Evolutionary conservation across 2,329 filamentous ascomycete species (phyloP).

Genomic region (Pleurostoma richardsiae): DNA sequence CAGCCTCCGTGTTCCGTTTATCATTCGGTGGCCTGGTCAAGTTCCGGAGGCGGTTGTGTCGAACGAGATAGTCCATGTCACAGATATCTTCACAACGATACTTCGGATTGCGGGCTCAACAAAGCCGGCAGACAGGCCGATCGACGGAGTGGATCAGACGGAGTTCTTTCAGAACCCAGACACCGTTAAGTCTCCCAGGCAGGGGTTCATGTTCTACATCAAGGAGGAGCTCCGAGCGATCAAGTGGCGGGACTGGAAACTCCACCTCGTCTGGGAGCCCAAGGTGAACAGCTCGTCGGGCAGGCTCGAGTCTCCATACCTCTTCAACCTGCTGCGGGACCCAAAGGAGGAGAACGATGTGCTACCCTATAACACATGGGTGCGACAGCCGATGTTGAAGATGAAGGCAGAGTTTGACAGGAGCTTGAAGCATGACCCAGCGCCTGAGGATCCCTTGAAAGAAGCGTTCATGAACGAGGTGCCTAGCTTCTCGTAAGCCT

Average conservation of each 20-base stretch:
- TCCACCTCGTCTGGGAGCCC: slow-evolving; percentile 27
- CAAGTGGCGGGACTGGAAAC: slow-evolving; percentile 28
- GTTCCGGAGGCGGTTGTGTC: slow-evolving; percentile 17
- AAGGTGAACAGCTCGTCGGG: slow-evolving; percentile 25
- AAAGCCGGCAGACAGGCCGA: slow-evolving; percentile 19
- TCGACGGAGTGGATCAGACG: slow-evolving; percentile 23
- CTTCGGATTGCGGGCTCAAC: slow-evolving; percentile 14
- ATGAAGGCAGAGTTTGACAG: slow-evolving; percentile 17
- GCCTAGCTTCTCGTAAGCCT: not conserved
- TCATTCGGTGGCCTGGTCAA: slow-evolving; percentile 23
- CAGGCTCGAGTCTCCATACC: slow-evolving; percentile 23
- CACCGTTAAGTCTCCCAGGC: slow-evolving; percentile 9
- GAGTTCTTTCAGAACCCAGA: slow-evolving; percentile 17
- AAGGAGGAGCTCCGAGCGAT: slow-evolving; percentile 26
- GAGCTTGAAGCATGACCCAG: slow-evolving; percentile 21
- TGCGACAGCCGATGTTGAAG: slow-evolving; percentile 22
- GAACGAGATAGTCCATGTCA: slow-evolving; percentile 26
- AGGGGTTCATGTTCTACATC: slow-evolving; percentile 26
- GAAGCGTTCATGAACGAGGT: slow-evolving; percentile 1
- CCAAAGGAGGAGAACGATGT: slow-evolving; percentile 27
- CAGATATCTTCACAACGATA: slow-evolving; percentile 24
- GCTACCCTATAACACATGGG: slow-evolving; percentile 24
- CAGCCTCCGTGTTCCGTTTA: slow-evolving; percentile 25
- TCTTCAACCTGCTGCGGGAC: slow-evolving; percentile 23
- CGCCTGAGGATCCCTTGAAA: slow-evolving; percentile 23